Evolutionary conservation across 2,329 filamentous ascomycete genomes (phyloP).

Genomic region (Cucurbitaria berberidis): DNA sequence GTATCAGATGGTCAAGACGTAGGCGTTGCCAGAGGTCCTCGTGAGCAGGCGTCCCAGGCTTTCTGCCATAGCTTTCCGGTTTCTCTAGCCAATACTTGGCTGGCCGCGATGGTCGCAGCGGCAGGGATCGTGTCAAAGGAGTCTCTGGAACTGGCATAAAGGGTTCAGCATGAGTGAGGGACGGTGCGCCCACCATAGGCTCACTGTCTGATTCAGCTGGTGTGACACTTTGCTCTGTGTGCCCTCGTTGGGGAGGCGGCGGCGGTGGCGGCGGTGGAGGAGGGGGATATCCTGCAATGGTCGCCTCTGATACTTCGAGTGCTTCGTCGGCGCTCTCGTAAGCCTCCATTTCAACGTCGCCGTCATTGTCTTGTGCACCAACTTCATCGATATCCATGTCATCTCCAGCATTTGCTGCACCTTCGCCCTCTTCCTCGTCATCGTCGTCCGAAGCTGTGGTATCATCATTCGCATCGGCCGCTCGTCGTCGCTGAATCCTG

Average conservation of each 20-base stretch:
- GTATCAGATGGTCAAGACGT: conserved; percentile 88
- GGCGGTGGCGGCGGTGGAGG: conserved; percentile 61
- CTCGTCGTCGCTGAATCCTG: conserved; percentile 30
- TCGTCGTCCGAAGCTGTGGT: conserved; percentile 52
- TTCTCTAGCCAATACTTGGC: conserved; percentile 87
- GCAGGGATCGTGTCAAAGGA: conserved; percentile 58
- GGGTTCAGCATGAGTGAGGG: conserved; percentile 67
- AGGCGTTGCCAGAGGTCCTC: conserved; percentile 91
- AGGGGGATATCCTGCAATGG: conserved; percentile 75
- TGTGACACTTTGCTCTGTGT: conserved; percentile 67
- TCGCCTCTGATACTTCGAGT: conserved; percentile 76
- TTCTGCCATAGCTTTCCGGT: conserved; percentile 70
- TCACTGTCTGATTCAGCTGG: conserved; percentile 76
- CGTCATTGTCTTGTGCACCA: conserved; percentile 55
- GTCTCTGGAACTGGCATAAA: conserved; percentile 82
- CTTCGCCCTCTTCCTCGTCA: conserved; percentile 56
- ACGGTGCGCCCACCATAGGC: conserved; percentile 64
- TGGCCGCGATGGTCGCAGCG: conserved; percentile 64
- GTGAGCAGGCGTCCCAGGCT: conserved; percentile 69
- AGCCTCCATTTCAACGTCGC: conserved; percentile 58
- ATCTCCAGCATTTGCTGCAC: conserved; percentile 44
- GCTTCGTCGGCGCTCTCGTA: conserved; percentile 64
- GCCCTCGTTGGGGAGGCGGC: conserved; percentile 42
- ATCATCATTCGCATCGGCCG: conserved; percentile 53
- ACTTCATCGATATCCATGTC: conserved; percentile 57